Evolutionary conservation across 2,329 filamentous ascomycete genomes (phyloP), one percentile per base, ranked within the genome.

Genomic region (Arachnomyces sp.): DNA sequence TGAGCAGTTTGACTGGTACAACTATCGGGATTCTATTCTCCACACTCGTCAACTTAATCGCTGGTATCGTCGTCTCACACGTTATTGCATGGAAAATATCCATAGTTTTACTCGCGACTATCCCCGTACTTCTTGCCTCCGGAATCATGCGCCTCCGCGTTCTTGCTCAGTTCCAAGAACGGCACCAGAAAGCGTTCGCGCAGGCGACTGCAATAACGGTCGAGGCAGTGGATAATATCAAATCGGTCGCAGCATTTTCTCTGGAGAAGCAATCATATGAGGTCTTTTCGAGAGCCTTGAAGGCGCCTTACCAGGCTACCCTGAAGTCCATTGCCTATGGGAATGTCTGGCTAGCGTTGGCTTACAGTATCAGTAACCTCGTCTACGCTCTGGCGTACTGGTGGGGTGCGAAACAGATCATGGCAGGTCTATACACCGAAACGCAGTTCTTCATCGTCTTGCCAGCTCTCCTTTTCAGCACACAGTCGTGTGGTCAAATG

Each of bases 301-400:
- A 48, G 33, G 60, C 45, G 5, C 68, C 68, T 1, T 61, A 66
- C 14, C 62, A 61, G 35, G 66, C 66, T 33, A 70, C 63, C 51
- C 52, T 66, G 3, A 51, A 56, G 11, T 61, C 62, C 13, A 68
- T 68, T 33, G 57, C 70, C 12, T 64, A 65, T 20, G 61, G 63
- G 1, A 64, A 58, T 43, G 46, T 61, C 18, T 62, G 55, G 49
- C 50, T 64, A 25, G 58, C 61, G 2, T 46, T 62, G 7, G 54
- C 56, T 8, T 56, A 54, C 40, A 50, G 51, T n/a, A 43, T 55
- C 18, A 72, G 75, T 16, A 79, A 77, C 52, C 66, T 82, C 36
- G 74, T 84, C 28, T 82, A 84, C 52, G 77, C 79, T 0, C 73
- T 86, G 40, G 77, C 80, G 0, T 85, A 84, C 60, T 86, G 81